Evolutionary conservation across 2,329 filamentous ascomycete species (phyloP).

Genomic region (Graphiopsis chlorocephala): DNA sequence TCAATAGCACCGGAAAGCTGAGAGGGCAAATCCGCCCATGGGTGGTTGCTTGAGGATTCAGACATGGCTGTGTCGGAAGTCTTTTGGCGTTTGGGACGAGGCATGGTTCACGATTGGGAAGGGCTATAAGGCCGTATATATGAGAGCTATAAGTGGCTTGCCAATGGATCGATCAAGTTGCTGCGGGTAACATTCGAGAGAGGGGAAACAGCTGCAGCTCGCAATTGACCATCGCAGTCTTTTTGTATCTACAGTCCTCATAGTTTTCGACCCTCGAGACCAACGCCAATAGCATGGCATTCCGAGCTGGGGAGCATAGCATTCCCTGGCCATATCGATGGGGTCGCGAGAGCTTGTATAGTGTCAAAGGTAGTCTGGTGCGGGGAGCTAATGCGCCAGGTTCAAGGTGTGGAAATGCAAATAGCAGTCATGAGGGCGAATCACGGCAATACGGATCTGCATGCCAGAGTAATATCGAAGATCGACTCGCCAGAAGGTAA

Average conservation of each 20-base stretch:
- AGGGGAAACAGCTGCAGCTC: slow-evolving; percentile 3
- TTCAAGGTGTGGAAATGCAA: not conserved
- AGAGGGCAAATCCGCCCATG: slow-evolving; percentile 32
- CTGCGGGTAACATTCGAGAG: not conserved
- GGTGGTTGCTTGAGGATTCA: slow-evolving; percentile 19
- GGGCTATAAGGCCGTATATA: not conserved
- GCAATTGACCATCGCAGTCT: not conserved
- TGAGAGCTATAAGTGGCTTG: not conserved
- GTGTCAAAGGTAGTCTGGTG: not conserved
- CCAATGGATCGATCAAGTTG: not conserved
- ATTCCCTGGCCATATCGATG: not conserved
- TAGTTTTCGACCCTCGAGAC: not conserved
- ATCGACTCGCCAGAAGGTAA: not conserved
- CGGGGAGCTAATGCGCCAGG: not conserved
- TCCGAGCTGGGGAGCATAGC: not conserved
- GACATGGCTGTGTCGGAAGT: slow-evolving; percentile 10
- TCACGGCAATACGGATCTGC: slow-evolving; percentile 7
- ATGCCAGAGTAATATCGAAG: not conserved
- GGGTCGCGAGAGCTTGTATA: not conserved
- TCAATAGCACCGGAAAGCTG: slow-evolving; percentile 25
- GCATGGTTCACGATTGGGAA: not conserved
- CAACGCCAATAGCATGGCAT: not conserved
- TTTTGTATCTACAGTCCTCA: slow-evolving; percentile 1
- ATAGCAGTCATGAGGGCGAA: not conserved
- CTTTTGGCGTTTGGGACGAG: slow-evolving; percentile 16